phyloP scores from a whole-genome alignment of 1,139 yeast species.

The Blastobotrys malaysiensis region DNA sequence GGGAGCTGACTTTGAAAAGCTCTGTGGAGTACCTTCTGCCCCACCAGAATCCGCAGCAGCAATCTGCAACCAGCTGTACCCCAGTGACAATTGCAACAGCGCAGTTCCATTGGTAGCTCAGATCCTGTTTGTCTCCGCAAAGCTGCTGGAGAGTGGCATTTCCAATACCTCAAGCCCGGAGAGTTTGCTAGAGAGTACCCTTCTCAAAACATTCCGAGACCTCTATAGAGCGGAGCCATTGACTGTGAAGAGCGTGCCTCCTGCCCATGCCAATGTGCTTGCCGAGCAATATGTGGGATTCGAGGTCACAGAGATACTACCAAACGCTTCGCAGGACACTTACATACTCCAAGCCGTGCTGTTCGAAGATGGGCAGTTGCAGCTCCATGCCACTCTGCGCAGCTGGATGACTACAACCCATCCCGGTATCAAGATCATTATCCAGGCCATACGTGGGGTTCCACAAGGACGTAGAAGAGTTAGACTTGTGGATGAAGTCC shows the following conservation, averaged over 20 bases:
- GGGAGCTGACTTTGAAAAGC: neutral
- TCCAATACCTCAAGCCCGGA: neutral
- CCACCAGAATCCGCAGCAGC: neutral
- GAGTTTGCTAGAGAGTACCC: neutral
- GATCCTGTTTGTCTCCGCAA: neutral
- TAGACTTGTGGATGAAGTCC: neutral
- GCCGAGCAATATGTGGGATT: neutral
- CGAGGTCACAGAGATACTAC: neutral
- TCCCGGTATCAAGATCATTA: neutral
- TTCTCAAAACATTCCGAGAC: neutral
- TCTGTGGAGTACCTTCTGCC: neutral
- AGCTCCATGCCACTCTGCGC: neutral
- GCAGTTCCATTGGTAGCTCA: neutral
- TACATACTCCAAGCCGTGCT: neutral
- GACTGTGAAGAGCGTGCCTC: neutral
- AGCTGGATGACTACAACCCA: neutral
- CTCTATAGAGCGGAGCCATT: neutral
- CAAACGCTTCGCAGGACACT: neutral
- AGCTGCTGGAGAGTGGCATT: neutral
- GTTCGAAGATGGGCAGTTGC: neutral
- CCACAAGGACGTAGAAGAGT: neutral
- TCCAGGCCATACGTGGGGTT: neutral
- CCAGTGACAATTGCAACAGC: neutral
- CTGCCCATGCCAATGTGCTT: neutral
- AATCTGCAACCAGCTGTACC: neutral